Conservation (phyloP, 768 basidiomycete genomes). For the Leucocoprinus birnbaumii region DNA sequence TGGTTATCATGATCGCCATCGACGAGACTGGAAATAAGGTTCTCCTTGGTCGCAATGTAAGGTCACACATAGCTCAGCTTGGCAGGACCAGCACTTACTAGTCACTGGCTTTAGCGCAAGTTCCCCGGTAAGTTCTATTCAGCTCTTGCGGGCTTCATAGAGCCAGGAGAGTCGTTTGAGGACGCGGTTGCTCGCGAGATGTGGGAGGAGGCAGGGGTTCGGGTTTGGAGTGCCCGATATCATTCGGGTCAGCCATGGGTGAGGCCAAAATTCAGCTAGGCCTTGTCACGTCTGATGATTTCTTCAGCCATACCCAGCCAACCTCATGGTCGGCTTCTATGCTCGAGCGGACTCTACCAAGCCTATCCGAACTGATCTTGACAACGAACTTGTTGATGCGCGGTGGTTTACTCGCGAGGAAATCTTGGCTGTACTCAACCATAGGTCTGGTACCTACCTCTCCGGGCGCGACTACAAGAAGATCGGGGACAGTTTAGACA, state of each 20-base stretch:
- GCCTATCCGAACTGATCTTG: slow-evolving; percentile 80
- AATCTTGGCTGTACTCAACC: slow-evolving; percentile 60
- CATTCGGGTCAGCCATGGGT: slow-evolving; percentile 90
- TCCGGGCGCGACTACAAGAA: slow-evolving; percentile 48
- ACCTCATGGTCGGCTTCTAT: slow-evolving; percentile 89
- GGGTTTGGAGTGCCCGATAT: slow-evolving; percentile 78
- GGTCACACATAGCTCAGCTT: slow-evolving; percentile 22
- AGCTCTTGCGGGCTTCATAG: slow-evolving; percentile 90
- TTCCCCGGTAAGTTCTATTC: slow-evolving; percentile 79
- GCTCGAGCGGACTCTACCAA: slow-evolving; percentile 72
- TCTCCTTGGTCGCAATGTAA: slow-evolving; percentile 81
- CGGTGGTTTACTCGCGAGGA: slow-evolving; percentile 84
- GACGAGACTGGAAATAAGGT: slow-evolving; percentile 80
- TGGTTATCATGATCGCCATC: slow-evolving; percentile 88
- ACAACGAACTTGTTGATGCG: slow-evolving; percentile 95
- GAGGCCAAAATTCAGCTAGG: slow-evolving; percentile 15
- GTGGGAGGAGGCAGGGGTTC: slow-evolving; percentile 95
- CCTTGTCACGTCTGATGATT: neutral
- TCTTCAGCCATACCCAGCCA: slow-evolving; percentile 82
- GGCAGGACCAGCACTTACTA: neutral
- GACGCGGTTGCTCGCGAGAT: slow-evolving; percentile 91
- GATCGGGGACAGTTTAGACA: slow-evolving; percentile 37
- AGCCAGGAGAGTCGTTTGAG: slow-evolving; percentile 93
- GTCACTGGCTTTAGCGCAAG: slow-evolving; percentile 43
- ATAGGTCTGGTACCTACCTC: slow-evolving; percentile 48